Conservation (phyloP, 1,284 basidiomycete genomes). For the Vanrija sp. region DNA sequence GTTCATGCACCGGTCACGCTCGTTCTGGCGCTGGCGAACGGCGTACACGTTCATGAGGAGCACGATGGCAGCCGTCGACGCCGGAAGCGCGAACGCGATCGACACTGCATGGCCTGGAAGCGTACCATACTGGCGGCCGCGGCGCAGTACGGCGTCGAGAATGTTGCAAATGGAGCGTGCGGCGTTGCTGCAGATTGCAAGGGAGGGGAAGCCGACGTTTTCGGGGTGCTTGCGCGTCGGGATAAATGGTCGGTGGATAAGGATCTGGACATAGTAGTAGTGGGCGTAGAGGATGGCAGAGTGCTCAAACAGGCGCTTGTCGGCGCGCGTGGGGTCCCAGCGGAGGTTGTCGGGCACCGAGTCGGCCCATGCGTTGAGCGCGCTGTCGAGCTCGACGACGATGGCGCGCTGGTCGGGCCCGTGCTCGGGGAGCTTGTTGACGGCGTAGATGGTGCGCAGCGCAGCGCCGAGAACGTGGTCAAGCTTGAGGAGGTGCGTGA, state of each 20-base stretch:
- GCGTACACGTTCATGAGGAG: slow-evolving; percentile 71
- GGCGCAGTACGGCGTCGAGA: slow-evolving; percentile 53
- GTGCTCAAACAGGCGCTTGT: slow-evolving; percentile 64
- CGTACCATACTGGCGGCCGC: slow-evolving; percentile 29
- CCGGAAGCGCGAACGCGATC: slow-evolving; percentile 42
- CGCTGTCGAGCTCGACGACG: slow-evolving; percentile 66
- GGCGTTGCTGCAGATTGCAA: slow-evolving; percentile 79
- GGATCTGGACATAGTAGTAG: slow-evolving; percentile 65
- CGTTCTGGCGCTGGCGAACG: slow-evolving; percentile 58
- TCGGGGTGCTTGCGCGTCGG: slow-evolving; percentile 51
- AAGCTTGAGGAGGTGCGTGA: slow-evolving; percentile 65
- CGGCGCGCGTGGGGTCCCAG: slow-evolving; percentile 67
- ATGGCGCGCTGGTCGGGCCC: slow-evolving; percentile 64
- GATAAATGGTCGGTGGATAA: slow-evolving; percentile 77
- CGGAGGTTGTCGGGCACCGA: slow-evolving; percentile 64
- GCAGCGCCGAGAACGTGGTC: slow-evolving; percentile 68
- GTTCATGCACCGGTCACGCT: slow-evolving; percentile 61
- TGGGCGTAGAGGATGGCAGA: slow-evolving; percentile 62
- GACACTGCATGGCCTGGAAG: slow-evolving; percentile 50
- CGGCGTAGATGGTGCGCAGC: slow-evolving; percentile 68
- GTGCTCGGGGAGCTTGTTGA: slow-evolving; percentile 58
- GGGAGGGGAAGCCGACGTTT: slow-evolving; percentile 56
- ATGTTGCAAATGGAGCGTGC: slow-evolving; percentile 73
- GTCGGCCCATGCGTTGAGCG: slow-evolving; percentile 70
- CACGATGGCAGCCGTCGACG: slow-evolving; percentile 65